Evolutionary conservation across 352 stramenopile species (phyloP), one percentile per base, ranked within the genome.

Genomic region (Phytophthora tentaculata): DNA sequence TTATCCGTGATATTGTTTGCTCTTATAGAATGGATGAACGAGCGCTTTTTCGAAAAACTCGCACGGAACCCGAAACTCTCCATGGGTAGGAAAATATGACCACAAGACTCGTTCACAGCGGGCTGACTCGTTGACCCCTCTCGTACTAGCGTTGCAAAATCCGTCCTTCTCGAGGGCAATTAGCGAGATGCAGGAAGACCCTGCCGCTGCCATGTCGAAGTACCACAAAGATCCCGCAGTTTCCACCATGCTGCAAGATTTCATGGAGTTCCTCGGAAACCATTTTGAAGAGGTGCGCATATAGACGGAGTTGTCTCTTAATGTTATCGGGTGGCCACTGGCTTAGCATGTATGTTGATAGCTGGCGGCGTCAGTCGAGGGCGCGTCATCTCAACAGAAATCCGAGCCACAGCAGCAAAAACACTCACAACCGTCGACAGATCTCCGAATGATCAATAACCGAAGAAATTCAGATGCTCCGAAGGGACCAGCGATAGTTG

Each of bases 231-330:
- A 95, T 53, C 53, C 63, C 3, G 82, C 81, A 2, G 73, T 93
- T 3, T 86, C 81, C 0, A 51, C 68, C 0, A 91, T 93, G 80
- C 61, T 93, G 49, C 67, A 66, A 22, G 84, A 91, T 55, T 95
- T 92, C 37, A 81, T 92, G 74, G 76, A 77, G 50, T 93, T 93
- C 55, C 49, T 93, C 9, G 84, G 84, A 4, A 71, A 64, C 47
- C 84, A 95, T 60, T 93, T 95, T 43, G 83, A 93, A 68, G 73
- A 94, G 81, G 84, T 91, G 52, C n/a, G 39, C 5, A 1, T 24
- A 8, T 16, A n/a, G n/a, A n/a, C n/a, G n/a, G n/a, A n/a, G n/a
- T n/a, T n/a, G n/a, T n/a, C n/a, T n/a, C n/a, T n/a, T n/a, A n/a
- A n/a, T n/a, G n/a, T n/a, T n/a, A n/a, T n/a, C n/a, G n/a, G n/a